Evolutionary conservation across 2,329 filamentous ascomycete species (phyloP).

Genomic region (Xylaria sp.): DNA sequence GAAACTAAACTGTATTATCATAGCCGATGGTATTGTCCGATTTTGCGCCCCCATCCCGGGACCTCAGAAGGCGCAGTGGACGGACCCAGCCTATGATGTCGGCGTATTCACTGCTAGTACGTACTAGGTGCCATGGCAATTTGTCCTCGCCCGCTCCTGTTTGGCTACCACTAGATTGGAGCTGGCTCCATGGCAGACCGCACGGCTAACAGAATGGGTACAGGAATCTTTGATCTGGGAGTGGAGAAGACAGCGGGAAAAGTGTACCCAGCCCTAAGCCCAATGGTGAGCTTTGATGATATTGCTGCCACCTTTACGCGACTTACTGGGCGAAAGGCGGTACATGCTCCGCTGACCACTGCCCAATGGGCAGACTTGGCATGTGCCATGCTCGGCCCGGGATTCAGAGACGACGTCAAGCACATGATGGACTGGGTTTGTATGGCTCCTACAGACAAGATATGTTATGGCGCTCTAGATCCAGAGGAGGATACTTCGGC

Average conservation of each 20-base stretch:
- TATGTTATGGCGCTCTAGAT: constrained; percentile 19
- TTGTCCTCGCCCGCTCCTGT: not conserved
- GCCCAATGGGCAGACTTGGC: constrained; percentile 20
- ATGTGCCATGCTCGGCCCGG: constrained; percentile 13
- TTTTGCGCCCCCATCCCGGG: constrained; percentile 15
- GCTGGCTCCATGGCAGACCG: not conserved
- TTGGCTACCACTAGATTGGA: not conserved
- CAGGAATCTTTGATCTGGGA: constrained; percentile 16
- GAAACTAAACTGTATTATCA: constrained; percentile 7
- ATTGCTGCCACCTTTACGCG: constrained; percentile 20
- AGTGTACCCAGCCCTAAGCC: constrained; percentile 14
- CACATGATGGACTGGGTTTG: constrained; percentile 22
- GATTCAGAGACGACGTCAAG: constrained; percentile 18
- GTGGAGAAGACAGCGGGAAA: constrained; percentile 17
- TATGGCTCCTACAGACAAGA: constrained; percentile 13
- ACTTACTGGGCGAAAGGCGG: constrained; percentile 17
- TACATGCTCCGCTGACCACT: constrained; percentile 10
- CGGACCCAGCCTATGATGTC: constrained; percentile 15
- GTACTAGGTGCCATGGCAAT: constrained; percentile 1
- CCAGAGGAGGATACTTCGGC: constrained; percentile 19
- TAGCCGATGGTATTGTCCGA: constrained; percentile 19
- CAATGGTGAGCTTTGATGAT: constrained; percentile 10
- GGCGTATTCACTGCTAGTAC: constrained; percentile 18
- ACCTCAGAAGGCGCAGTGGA: constrained; percentile 13
- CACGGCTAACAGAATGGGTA: constrained; percentile 5